Conservation (phyloP, 192 early-diverging fungal genomes). For the Coemansia erecta region DNA sequence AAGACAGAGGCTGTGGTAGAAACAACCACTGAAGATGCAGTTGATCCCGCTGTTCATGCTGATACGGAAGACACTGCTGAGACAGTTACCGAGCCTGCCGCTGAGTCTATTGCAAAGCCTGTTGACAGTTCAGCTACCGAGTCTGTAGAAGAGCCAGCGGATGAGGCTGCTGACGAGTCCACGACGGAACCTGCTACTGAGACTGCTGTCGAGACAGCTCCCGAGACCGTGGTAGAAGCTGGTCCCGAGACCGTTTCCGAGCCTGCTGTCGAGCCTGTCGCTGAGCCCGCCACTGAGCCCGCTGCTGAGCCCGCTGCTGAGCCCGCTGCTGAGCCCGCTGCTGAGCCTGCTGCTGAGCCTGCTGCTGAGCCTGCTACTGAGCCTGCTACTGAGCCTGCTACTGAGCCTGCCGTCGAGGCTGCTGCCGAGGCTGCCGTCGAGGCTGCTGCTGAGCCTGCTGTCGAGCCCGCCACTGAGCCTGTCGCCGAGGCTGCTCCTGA, state of each 20-base stretch:
- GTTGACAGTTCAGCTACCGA: too few species aligned
- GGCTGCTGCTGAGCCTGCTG: background rate
- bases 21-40: too few species aligned
- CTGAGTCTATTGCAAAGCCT: background rate
- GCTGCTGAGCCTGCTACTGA: background rate
- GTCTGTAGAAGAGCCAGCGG: too few species aligned
- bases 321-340: background rate
- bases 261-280: conserved; percentile 1
- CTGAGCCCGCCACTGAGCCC: background rate
- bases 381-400: background rate
- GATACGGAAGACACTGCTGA: too few species aligned
- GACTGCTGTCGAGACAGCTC: background rate
- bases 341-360: background rate
- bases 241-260: background rate
- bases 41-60: too few species aligned
- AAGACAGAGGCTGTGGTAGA: too few species aligned
- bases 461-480: background rate
- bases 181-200: background rate
- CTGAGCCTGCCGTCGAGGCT: background rate
- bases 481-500: conserved; percentile 8
- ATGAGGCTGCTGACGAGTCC: background rate
- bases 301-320: background rate
- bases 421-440: background rate
- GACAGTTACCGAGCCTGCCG: background rate
- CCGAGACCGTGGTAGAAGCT: background rate